Conservation (phyloP, 257 asterid genomes). For the Ophiorrhiza pumila region DNA sequence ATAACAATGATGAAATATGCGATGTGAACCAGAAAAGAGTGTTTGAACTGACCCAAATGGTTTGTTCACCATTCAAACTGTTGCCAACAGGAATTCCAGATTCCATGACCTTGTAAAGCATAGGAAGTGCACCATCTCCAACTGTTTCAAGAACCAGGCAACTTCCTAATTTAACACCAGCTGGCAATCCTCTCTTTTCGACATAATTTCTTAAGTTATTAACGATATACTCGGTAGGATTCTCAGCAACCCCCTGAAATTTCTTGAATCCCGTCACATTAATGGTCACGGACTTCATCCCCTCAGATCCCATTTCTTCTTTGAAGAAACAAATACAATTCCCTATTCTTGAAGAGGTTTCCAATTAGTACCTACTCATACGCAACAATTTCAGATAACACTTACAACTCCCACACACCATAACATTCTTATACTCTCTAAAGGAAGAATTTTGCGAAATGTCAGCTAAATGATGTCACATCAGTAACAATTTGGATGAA, state of each 20-base stretch:
- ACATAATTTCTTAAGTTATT: conserved; percentile 39
- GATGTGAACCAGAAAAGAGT: not conserved
- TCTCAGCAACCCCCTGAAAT: conserved; percentile 50
- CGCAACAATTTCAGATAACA: not conserved
- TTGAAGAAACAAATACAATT: conserved; percentile 14
- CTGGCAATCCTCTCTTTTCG: conserved; percentile 37
- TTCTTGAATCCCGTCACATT: conserved; percentile 66
- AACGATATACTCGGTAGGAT: conserved; percentile 50
- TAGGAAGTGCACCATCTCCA: conserved; percentile 47
- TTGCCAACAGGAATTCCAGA: conserved; percentile 28
- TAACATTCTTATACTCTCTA: not conserved
- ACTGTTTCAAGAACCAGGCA: conserved; percentile 59
- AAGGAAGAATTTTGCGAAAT: not conserved
- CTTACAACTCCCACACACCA: not conserved
- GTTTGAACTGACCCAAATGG: conserved; percentile 49
- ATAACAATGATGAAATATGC: not conserved
- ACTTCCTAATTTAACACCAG: conserved; percentile 41
- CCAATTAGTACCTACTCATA: conserved; percentile 13
- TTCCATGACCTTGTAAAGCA: conserved; percentile 47
- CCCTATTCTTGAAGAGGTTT: conserved; percentile 15
- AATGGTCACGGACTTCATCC: conserved; percentile 37
- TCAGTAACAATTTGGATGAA: too few species aligned
- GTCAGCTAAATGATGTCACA: not conserved
- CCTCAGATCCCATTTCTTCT: conserved; percentile 57
- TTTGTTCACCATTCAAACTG: conserved; percentile 32